A percentile compares a stretch with the other conserved stretches of the same genome.
These are phyloP conservation scores for Phialophora chinensis DNA, from an alignment of 2,329 filamentous ascomycete genomes.

Conservation along the genomic window DNA sequence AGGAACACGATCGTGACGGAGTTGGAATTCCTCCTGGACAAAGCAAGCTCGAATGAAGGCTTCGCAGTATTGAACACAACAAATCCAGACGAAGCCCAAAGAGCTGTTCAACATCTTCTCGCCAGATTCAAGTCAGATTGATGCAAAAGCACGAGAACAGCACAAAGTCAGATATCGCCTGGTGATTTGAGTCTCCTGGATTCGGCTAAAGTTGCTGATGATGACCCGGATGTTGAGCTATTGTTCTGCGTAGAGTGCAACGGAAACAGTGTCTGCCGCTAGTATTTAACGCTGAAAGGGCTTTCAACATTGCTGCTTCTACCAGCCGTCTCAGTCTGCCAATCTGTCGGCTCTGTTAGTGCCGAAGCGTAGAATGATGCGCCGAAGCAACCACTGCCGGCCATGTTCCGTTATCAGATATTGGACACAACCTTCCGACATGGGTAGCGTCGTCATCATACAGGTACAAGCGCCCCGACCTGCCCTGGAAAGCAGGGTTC, in stretches of 20 bases:
- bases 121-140: neutral
- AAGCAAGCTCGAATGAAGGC: neutral
- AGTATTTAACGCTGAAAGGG: neutral
- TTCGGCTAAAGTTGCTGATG: too few relatives aligned
- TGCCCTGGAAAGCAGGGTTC: neutral
- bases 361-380: neutral
- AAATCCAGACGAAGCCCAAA: neutral
- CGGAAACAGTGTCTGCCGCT: too few relatives aligned
- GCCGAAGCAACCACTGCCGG: neutral
- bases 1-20: neutral
- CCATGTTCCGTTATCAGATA: slow-evolving; percentile 2
- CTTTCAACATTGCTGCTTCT: too few relatives aligned
- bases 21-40: neutral
- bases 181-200: too few relatives aligned
- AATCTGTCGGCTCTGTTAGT: neutral
- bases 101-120: neutral
- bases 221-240: too few relatives aligned
- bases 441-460: neutral
- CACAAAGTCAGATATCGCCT: too few relatives aligned
- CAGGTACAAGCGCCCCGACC: neutral
- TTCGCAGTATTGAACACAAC: neutral
- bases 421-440: neutral
- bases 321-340: neutral
- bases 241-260: too few relatives aligned
- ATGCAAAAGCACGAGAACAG: neutral